Conservation (phyloP, 1,139 yeast genomes). For the Eremothecium gossypii region DNA sequence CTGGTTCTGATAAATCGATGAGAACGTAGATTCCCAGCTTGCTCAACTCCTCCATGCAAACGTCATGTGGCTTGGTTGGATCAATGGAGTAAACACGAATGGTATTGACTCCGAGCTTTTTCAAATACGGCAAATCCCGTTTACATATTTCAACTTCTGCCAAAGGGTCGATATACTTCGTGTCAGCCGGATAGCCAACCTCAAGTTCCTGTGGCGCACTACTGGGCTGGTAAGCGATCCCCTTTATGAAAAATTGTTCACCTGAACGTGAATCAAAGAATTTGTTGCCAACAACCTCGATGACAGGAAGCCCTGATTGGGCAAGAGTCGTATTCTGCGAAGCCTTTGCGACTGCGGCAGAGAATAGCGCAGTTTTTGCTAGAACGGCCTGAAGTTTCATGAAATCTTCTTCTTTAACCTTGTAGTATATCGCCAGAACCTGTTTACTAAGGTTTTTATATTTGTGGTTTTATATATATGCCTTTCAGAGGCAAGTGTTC, state of each 20-base stretch:
- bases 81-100: conserved; percentile 49
- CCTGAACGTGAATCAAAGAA: conserved; percentile 38
- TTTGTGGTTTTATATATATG: conserved; percentile 3
- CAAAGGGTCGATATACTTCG: conserved; percentile 45
- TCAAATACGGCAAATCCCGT: conserved; percentile 42
- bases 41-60: conserved; percentile 45
- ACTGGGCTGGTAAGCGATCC: conserved; percentile 50
- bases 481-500: too few relatives aligned
- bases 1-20: conserved; percentile 49
- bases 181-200: conserved; percentile 16
- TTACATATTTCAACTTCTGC: conserved; percentile 40
- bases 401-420: not conserved
- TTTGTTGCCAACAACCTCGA: conserved; percentile 39
- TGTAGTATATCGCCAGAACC: not conserved
- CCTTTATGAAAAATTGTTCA: conserved; percentile 47
- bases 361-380: not conserved
- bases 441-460: not conserved
- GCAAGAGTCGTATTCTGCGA: not conserved
- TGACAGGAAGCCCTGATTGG: conserved; percentile 18
- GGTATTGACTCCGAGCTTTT: conserved; percentile 42
- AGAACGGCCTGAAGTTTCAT: conserved; percentile 1
- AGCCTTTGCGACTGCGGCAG: conserved; percentile 4
- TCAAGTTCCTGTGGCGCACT: conserved; percentile 27
- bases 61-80: conserved; percentile 42
- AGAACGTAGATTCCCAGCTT: conserved; percentile 49